Evolutionary conservation across 1,139 yeast genomes (phyloP).

Genomic region (Suhomyces kunorum): DNA sequence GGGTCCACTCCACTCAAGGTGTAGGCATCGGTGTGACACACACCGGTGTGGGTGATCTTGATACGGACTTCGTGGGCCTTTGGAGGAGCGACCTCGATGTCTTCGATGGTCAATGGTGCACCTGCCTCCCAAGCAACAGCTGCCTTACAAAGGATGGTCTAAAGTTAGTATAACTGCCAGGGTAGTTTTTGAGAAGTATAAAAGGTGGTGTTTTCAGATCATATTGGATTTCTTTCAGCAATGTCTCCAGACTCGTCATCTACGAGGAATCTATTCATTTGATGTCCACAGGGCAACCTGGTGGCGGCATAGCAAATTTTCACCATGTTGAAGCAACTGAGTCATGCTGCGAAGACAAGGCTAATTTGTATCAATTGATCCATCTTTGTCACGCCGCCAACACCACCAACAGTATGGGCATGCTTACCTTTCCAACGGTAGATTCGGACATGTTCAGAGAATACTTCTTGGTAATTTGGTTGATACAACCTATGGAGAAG

Average conservation of each 20-base stretch:
- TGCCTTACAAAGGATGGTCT: slow-evolving; percentile 87
- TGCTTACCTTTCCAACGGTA: slow-evolving; percentile 41
- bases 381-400: background rate
- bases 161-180: slow-evolving; percentile 20
- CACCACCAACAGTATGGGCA: background rate
- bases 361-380: background rate
- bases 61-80: slow-evolving; percentile 96
- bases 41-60: slow-evolving; percentile 84
- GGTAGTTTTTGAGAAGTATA: slow-evolving; percentile 12
- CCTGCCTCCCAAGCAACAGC: slow-evolving; percentile 98
- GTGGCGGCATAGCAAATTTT: background rate
- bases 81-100: slow-evolving; percentile 88
- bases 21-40: slow-evolving; percentile 98
- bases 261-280: too few species aligned
- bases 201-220: background rate
- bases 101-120: slow-evolving; percentile 82
- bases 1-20: slow-evolving; percentile 94
- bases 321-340: background rate
- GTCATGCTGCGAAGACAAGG: background rate
- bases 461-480: background rate
- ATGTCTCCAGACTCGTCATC: too few species aligned
- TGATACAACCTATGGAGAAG: background rate
- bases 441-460: slow-evolving; percentile 19
- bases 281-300: too few species aligned
- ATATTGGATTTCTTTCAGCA: background rate